Evolutionary conservation across 2,329 filamentous ascomycete genomes (phyloP).

Genomic region (Penicillium sp.): DNA sequence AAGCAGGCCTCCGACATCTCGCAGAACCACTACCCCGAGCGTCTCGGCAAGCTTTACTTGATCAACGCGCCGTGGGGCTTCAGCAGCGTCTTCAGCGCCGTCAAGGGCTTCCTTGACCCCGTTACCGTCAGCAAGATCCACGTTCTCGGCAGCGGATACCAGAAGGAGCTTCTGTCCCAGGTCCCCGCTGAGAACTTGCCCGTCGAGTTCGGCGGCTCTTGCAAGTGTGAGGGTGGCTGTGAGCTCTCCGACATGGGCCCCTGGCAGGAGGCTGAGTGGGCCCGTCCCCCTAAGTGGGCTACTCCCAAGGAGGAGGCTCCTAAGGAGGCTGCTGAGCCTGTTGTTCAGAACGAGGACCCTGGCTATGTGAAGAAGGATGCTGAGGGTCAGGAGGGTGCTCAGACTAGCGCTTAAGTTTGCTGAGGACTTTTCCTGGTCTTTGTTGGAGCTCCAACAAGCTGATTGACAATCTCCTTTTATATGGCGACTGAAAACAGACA

Average conservation of each 20-base stretch:
- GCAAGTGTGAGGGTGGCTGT: conserved; percentile 79
- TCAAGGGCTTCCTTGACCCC: conserved; percentile 94
- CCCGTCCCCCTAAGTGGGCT: conserved; percentile 45
- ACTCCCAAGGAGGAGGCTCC: conserved; percentile 26
- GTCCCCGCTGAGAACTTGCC: conserved; percentile 88
- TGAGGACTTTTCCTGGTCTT: conserved; percentile 9
- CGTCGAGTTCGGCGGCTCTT: conserved; percentile 77
- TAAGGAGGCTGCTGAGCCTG: conserved; percentile 14
- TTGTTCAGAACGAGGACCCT: conserved; percentile 26
- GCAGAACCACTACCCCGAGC: conserved; percentile 99
- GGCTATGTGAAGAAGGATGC: conserved; percentile 27
- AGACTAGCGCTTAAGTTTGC: conserved; percentile 30
- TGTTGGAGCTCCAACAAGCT: not conserved
- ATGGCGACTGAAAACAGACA: not conserved
- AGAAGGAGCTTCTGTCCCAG: conserved; percentile 79
- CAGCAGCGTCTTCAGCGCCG: conserved; percentile 74
- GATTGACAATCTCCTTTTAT: not conserved
- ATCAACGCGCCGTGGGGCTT: conserved; percentile 99
- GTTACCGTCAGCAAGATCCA: conserved; percentile 97
- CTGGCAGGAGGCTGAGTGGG: conserved; percentile 60
- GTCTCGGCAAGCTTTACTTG: conserved; percentile 90
- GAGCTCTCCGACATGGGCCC: conserved; percentile 83
- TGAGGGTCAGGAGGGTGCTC: conserved; percentile 25
- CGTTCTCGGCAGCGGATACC: conserved; percentile 76
- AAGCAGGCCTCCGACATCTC: conserved; percentile 81